Percentiles rank a stretch among this genome's conserved stretches.
phyloP scores from a whole-genome alignment of 2,329 filamentous ascomycete genomes.

The Colletotrichum gigasporum region DNA sequence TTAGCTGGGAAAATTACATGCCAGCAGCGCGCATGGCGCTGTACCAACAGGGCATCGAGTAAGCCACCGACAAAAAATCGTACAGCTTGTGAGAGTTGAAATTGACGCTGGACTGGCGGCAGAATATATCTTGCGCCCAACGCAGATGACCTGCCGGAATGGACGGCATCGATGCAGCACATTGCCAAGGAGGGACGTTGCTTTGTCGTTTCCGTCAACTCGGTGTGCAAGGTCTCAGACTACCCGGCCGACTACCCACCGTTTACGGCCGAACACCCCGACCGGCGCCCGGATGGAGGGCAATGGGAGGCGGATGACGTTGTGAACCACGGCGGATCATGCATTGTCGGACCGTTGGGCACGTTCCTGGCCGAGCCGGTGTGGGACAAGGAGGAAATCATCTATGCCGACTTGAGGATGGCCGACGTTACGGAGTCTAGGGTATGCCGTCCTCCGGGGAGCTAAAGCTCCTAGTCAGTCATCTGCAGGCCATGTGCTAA shows the following conservation, averaged over 20 bases:
- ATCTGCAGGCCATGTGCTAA: constrained; percentile 4
- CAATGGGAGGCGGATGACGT: constrained; percentile 47
- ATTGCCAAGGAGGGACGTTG: constrained; percentile 56
- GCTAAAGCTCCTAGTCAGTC: background rate
- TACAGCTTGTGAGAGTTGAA: background rate
- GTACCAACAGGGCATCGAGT: constrained; percentile 53
- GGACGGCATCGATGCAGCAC: constrained; percentile 53
- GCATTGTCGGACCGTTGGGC: constrained; percentile 50
- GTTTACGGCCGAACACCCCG: constrained; percentile 47
- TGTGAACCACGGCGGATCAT: constrained; percentile 50
- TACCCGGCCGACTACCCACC: constrained; percentile 53
- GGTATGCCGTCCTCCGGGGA: constrained; percentile 37
- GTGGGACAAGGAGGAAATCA: constrained; percentile 49
- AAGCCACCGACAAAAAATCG: constrained; percentile 20
- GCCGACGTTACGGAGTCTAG: constrained; percentile 47
- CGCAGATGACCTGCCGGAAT: constrained; percentile 43
- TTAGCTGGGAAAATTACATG: constrained; percentile 54
- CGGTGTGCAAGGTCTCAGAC: constrained; percentile 50
- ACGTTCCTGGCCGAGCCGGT: constrained; percentile 48
- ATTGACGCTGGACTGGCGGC: background rate
- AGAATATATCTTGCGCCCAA: constrained; percentile 45
- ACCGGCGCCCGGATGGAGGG: constrained; percentile 47
- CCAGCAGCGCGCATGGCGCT: constrained; percentile 50
- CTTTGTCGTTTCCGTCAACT: constrained; percentile 52
- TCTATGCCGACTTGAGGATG: constrained; percentile 47